Conservation (phyloP, 2,329 filamentous ascomycete genomes). For the Samsoniella hepiali region DNA sequence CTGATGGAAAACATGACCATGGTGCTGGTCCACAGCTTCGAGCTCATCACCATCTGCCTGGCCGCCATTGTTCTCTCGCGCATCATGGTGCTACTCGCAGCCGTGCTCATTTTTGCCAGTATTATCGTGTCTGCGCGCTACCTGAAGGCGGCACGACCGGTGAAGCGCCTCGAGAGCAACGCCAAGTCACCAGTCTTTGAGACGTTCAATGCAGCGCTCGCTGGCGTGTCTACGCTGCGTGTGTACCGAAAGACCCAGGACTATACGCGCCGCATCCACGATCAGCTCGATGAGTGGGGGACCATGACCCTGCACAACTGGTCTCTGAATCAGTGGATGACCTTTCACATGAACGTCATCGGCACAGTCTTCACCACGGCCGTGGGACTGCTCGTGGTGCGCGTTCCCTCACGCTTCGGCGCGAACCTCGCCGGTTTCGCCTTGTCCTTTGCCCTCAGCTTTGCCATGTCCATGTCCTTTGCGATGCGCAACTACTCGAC, state of each 20-base stretch:
- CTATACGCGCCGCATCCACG: slow-evolving; percentile 68
- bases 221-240: slow-evolving; percentile 73
- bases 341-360: slow-evolving; percentile 67
- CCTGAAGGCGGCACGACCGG: slow-evolving; percentile 65
- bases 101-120: slow-evolving; percentile 55
- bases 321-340: slow-evolving; percentile 75
- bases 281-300: slow-evolving; percentile 65
- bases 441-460: slow-evolving; percentile 68
- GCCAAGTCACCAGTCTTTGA: slow-evolving; percentile 78
- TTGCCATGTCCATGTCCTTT: slow-evolving; percentile 63
- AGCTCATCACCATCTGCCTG: slow-evolving; percentile 62
- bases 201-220: slow-evolving; percentile 69
- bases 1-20: slow-evolving; percentile 62
- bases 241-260: slow-evolving; percentile 66
- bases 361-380: slow-evolving; percentile 66
- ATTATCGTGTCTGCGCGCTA: slow-evolving; percentile 58
- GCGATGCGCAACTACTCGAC: slow-evolving; percentile 65
- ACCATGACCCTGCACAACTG: slow-evolving; percentile 64
- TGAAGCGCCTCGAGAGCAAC: slow-evolving; percentile 74
- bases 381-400: slow-evolving; percentile 63
- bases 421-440: slow-evolving; percentile 73
- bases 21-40: slow-evolving; percentile 55
- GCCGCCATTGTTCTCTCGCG: slow-evolving; percentile 59
- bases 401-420: slow-evolving; percentile 59
- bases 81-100: slow-evolving; percentile 60